phyloP scores from a whole-genome alignment of 2,329 filamentous ascomycete genomes.

The Beauveria bassiana region DNA sequence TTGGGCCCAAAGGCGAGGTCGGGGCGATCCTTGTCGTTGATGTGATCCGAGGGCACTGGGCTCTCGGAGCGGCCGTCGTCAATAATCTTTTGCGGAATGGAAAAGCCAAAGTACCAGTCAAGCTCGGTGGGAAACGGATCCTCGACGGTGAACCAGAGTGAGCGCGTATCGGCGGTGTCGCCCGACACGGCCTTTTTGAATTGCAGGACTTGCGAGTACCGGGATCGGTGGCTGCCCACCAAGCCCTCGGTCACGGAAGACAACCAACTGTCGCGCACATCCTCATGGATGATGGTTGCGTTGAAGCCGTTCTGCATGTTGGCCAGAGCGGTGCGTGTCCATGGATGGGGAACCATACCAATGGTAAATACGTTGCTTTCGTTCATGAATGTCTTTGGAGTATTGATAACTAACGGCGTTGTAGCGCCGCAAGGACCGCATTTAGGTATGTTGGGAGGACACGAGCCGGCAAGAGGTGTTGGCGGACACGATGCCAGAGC shows the following conservation, averaged over 20 bases:
- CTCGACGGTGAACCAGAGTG: conserved; percentile 77
- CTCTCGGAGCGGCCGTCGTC: conserved; percentile 26
- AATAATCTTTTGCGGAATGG: conserved; percentile 53
- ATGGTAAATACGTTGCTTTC: conserved; percentile 68
- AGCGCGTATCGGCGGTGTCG: conserved; percentile 52
- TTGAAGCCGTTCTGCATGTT: conserved; percentile 54
- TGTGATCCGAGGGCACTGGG: conserved; percentile 20
- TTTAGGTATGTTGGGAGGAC: conserved; percentile 70
- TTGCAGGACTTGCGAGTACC: conserved; percentile 57
- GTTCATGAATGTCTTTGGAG: conserved; percentile 63
- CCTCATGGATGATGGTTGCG: conserved; percentile 57
- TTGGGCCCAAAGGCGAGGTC: conserved; percentile 41
- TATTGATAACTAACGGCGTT: conserved; percentile 58
- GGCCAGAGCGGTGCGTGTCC: conserved; percentile 66
- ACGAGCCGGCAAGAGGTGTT: conserved; percentile 66
- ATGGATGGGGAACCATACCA: conserved; percentile 84
- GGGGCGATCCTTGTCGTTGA: conserved; percentile 11
- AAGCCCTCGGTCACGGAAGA: conserved; percentile 60
- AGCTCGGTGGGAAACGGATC: conserved; percentile 58
- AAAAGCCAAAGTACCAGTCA: conserved; percentile 86
- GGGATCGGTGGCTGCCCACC: conserved; percentile 52
- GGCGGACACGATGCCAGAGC: conserved; percentile 69
- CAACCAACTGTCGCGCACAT: conserved; percentile 74
- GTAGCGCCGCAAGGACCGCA: conserved; percentile 65
- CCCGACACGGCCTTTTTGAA: conserved; percentile 79